Evolutionary conservation across 2,329 filamentous ascomycete species (phyloP), one percentile per base, ranked within the genome.

Genomic region (Colletotrichum navitas): DNA sequence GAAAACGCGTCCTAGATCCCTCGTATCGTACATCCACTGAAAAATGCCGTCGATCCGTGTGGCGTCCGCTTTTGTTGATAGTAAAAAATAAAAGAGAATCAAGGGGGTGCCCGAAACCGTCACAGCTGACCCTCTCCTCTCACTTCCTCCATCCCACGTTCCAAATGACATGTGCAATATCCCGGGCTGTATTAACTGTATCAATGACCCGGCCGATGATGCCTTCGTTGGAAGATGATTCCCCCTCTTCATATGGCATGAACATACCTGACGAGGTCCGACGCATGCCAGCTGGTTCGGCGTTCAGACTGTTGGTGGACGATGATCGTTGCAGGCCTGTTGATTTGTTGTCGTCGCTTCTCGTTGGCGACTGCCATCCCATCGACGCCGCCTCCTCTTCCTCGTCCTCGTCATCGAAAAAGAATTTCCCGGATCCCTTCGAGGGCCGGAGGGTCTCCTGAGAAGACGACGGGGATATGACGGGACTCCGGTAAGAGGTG

Each of bases 191-290:
- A 81, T 92, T 92, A 81, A 92, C 89, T 77, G 93, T 95, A 82
- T 97, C 93, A 79, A 95, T 90, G 61, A 97, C 91, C 76, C 91
- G 90, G 72, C 93, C 92, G 78, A 97, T 88, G 66, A 97, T 86
- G 58, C 92, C 92, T 63, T 87, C 85, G 77, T 84, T 89, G 72
- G 86, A 84, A 58, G 81, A 86, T 79, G 81, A 84, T 74, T 94
- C 93, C 72, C 90, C 90, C 76, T 94, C 92, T 76, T 94, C 93
- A 76, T 91, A 92, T 10, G 94, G 93, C 92, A 97, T 95, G 77
- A 97, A 92, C 93, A 97, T 97, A 75, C 94, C 94, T 49, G 94
- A 96, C 62, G 90, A 86, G 26, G 94, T 97, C 75, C 94, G 88
- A 73, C 92, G 90, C 85, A 97, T 91, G 63, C 91, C 91, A 24